Percentiles rank a stretch among this genome's conserved stretches.
phyloP scores from a whole-genome alignment of 2,329 filamentous ascomycete species.

The Arthroderma uncinatum region DNA sequence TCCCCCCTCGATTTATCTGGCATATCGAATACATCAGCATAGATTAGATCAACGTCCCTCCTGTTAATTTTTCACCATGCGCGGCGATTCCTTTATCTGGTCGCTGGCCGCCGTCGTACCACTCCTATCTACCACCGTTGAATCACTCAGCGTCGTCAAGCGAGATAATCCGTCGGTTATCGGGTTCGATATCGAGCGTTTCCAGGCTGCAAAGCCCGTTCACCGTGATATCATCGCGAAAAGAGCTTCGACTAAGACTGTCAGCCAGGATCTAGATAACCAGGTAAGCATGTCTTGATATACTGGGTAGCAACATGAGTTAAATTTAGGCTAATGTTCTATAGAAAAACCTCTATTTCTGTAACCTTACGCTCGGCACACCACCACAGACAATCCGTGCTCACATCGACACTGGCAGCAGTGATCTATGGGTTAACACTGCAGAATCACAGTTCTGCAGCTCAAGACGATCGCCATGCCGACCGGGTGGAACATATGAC shows the following conservation, averaged over 20 bases:
- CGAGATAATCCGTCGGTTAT: slow-evolving; percentile 37
- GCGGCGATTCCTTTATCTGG: not conserved
- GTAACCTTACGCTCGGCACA: slow-evolving; percentile 48
- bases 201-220: slow-evolving; percentile 36
- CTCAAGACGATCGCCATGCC: slow-evolving; percentile 42
- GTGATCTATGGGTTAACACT: slow-evolving; percentile 57
- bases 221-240: slow-evolving; percentile 38
- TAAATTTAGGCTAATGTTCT: not conserved
- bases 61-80: not conserved
- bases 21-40: no score
- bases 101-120: not conserved
- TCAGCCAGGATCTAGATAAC: slow-evolving; percentile 43
- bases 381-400: slow-evolving; percentile 45
- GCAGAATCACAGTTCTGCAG: slow-evolving; percentile 50
- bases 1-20: no score
- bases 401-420: slow-evolving; percentile 53
- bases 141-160: slow-evolving; percentile 23
- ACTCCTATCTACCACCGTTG: not conserved
- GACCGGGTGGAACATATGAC: slow-evolving; percentile 53
- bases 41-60: not conserved
- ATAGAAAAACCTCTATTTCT: slow-evolving; percentile 47
- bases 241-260: slow-evolving; percentile 27
- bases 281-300: slow-evolving; percentile 28
- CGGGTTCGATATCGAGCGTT: slow-evolving; percentile 42
- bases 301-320: not conserved